Percentiles rank a stretch among this genome's conserved stretches.
Conservation (phyloP, 164 flowering plant species). For the Euptelea pleiosperma region DNA sequence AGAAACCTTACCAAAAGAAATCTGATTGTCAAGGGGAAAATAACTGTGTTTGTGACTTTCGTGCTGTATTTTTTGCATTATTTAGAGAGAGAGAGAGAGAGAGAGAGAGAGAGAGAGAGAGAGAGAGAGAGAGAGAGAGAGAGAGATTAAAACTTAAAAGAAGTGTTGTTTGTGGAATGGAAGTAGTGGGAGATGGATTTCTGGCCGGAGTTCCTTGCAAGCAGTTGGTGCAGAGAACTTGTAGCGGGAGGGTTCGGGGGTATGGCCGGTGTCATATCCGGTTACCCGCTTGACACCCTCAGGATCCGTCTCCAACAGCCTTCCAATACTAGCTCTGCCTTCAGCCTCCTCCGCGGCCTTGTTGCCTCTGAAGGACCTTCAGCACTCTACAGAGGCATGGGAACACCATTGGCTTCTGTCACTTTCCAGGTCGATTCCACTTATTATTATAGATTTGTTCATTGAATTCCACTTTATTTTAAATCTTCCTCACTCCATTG, state of each 20-base stretch:
- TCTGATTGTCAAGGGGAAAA: too few species aligned
- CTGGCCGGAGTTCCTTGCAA: conserved; percentile 89
- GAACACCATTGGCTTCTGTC: conserved; percentile 81
- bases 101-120: too few species aligned
- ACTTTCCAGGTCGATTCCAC: conserved; percentile 93
- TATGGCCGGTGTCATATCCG: conserved; percentile 71
- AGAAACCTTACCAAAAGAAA: too few species aligned
- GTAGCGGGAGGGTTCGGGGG: conserved; percentile 93
- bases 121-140: too few species aligned
- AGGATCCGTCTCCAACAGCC: conserved; percentile 64
- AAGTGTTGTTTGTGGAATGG: too few species aligned
- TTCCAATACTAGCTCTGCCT: conserved; percentile 51
- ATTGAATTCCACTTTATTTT: too few species aligned
- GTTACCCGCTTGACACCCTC: conserved; percentile 81
- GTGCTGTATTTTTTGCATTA: too few species aligned
- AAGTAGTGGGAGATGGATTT: conserved; percentile 55
- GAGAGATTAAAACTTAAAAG: too few species aligned
- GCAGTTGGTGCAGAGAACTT: conserved; percentile 78
- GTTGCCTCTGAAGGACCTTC: conserved; percentile 56
- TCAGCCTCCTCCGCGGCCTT: conserved; percentile 42
- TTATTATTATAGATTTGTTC: too few species aligned
- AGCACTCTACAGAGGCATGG: conserved; percentile 84
- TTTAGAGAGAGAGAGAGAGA: too few species aligned
- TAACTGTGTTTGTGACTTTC: too few species aligned
- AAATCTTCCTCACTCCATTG: too few species aligned